Evolutionary conservation across 306 rosid genomes (phyloP).

Genomic region (peach (Prunus persica)): Prunus_persica_NCBIv2 NC_034009.1:11771001-11771500

Average conservation of each 20-base stretch:
- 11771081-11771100: neutral
- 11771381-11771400: constrained; percentile 51
- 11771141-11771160: neutral
- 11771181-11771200: neutral
- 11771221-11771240: constrained; percentile 17
- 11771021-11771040: neutral
- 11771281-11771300: constrained; percentile 56
- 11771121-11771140: neutral
- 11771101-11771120: neutral
- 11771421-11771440: constrained; percentile 71
- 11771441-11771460: constrained; percentile 73
- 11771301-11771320: constrained; percentile 68
- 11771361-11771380: constrained; percentile 53
- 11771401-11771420: constrained; percentile 60
- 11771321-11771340: constrained; percentile 63
- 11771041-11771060: neutral
- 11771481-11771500: constrained; percentile 79
- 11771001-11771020: neutral
- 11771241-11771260: constrained; percentile 41
- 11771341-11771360: constrained; percentile 57
- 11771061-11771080: neutral
- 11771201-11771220: constrained; percentile 5
- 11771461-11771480: constrained; percentile 72
- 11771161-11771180: neutral
- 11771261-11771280: constrained; percentile 71